Percentiles rank a stretch among this genome's conserved stretches.
Evolutionary conservation across 768 basidiomycete genomes (phyloP).

Genomic region (Pisolithus microcarpus): DNA sequence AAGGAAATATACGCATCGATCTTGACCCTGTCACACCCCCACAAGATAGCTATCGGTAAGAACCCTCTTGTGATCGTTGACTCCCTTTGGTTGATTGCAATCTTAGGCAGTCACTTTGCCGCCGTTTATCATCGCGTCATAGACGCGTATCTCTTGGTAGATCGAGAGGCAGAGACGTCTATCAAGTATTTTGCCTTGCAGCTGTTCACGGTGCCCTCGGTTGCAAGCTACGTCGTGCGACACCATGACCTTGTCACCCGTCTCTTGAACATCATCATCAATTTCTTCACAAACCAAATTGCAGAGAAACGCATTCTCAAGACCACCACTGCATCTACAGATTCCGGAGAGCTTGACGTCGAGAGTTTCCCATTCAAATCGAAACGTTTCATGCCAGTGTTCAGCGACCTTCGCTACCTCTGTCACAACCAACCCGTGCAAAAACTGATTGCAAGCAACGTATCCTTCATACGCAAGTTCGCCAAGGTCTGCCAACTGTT

Average conservation of each 20-base stretch:
- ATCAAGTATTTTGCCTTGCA: slow-evolving; percentile 92
- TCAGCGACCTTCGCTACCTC: slow-evolving; percentile 82
- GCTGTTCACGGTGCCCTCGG: slow-evolving; percentile 85
- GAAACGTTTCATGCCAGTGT: slow-evolving; percentile 93
- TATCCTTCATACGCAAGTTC: slow-evolving; percentile 63
- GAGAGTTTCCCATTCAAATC: slow-evolving; percentile 87
- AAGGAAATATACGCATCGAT: slow-evolving; percentile 80
- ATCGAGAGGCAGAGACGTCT: slow-evolving; percentile 91
- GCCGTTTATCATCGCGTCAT: slow-evolving; percentile 81
- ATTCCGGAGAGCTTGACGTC: slow-evolving; percentile 51
- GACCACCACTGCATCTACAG: slow-evolving; percentile 14
- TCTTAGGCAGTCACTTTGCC: slow-evolving; percentile 72
- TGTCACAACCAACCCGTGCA: slow-evolving; percentile 79
- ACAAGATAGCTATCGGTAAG: slow-evolving; percentile 76
- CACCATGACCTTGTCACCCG: slow-evolving; percentile 68
- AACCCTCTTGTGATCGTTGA: slow-evolving; percentile 4
- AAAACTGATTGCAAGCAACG: slow-evolving; percentile 62
- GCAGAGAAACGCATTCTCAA: slow-evolving; percentile 56
- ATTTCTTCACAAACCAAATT: slow-evolving; percentile 92
- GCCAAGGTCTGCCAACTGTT: slow-evolving; percentile 79
- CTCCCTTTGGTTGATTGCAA: slow-evolving; percentile 4
- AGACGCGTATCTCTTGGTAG: slow-evolving; percentile 85
- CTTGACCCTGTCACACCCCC: slow-evolving; percentile 60
- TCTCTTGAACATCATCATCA: slow-evolving; percentile 75
- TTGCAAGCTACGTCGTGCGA: slow-evolving; percentile 71